Base-by-base conservation (phyloP, 345 rosid genomes). In the Eucalyptus pauciflora region DNA sequence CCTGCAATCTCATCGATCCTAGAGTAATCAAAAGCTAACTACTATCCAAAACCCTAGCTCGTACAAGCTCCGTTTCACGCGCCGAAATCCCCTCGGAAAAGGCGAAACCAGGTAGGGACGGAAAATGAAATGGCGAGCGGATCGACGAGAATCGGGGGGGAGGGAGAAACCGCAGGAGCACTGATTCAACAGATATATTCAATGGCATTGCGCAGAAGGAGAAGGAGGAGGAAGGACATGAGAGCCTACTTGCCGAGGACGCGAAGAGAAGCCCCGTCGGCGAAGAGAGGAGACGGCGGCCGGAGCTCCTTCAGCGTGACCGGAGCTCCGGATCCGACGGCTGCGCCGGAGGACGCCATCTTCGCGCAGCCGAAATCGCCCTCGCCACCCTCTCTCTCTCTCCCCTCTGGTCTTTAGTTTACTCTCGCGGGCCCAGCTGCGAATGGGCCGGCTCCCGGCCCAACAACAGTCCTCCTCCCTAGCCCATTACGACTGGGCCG, bases 191-290 rank as follows among this genome's bases (percentile, higher is more conserved):
- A 37, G 16, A 25, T n/a, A 12, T 25, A 45, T 43, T 24, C 46
- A 15, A 58, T 10, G 58, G 48, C 18, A 46, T 71, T 7, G 80
- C 24, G 58, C 86, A 62, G 8, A n/a, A 31, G 46, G 56, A 48
- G 58, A 48, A 10, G 41, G 4, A 37, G 54, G 24, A 52, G 56
- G 56, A 52, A 85, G 50, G 52, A n/a, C 37, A 24, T 88, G 37
- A 90, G 20, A 52, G 64, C 95, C 88, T 94, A 95, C 97, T 87
- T 93, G 89, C 97, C 97, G 76, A 92, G 93, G 79, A 97, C 95
- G 91, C 98, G 92, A 60, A 96, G 90, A 17, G 99, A 96, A 89
- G 92, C 89, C 83, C 96, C 95, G 67, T 96, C 92, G 86, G 86
- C 90, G 76, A 94, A 96, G 88, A 93, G 93, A 9, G 92, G 93